Evolutionary conservation across 352 stramenopile genomes (phyloP), one percentile per base, ranked within the genome.

Genomic region (Peronospora destructor): DNA sequence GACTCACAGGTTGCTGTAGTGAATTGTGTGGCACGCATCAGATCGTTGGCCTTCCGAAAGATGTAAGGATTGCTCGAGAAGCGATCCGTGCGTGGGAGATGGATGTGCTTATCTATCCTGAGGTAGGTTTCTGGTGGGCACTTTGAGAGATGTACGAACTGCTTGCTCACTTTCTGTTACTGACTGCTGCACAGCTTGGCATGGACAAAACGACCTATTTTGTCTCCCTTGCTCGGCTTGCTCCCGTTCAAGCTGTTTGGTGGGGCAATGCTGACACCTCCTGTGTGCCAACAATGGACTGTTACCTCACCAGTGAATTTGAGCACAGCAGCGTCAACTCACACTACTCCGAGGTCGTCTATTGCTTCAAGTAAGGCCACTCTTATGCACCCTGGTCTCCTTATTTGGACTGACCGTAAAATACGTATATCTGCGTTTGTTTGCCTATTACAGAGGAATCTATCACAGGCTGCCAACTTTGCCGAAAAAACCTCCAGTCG

Each of bases 181-280:
- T 49, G 33, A 51, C 16, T 49, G 33, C 3, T 56, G 11, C 8
- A 25, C 45, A 91, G 80, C 65, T 91, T 29, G 80, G 80, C 4
- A 80, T 83, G 62, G 77, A 91, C 56, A 83, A 85, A 32, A 76
- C 71, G n/a, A 84, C 75, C 6, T 91, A 76, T 42, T 88, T 90
- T 38, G 33, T 91, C 16, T 77, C 76, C 25, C 78, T 85, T 17
- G 54, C 71, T 45, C 77, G 77, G 0, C 62, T 91, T 19, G 81
- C 81, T 12, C 66, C 68, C 8, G 46, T 87, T 6, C 81, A 91
- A 64, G 78, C 78, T 2, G 73, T 60, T 44, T 91, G 78, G 78
- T 89, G 75, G 71, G 78, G 74, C 4, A 85, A 86, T 42, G 62
- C 81, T 10, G 81, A 90, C 48, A 91, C 81, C 0, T 77, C 76